Base-by-base conservation (phyloP, 352 stramenopile genomes). In the Blastocystis sp. region DNA sequence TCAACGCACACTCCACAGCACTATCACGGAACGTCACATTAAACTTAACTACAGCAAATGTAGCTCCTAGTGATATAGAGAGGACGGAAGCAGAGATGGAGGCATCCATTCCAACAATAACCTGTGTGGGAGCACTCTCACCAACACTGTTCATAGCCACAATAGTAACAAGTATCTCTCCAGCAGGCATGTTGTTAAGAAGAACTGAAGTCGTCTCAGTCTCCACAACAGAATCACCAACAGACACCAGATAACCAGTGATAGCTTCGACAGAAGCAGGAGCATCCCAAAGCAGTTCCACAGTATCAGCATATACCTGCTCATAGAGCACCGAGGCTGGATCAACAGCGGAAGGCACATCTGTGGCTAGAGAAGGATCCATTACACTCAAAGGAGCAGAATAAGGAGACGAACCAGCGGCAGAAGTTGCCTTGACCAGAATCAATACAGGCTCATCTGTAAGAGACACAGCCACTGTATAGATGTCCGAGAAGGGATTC, bases 1-100 rank as follows among this genome's bases (percentile, higher is more conserved):
- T 81, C 35, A 81, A 27, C 44, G 42, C 42, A 51, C 70, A 81
- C 70, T 81, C 70, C 42, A 81, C 70, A 4, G 42, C 51, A n/a
- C 35, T 27, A 22, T 60, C 70, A 7, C 17, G 22, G 70, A 64
- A 81, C 17, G 35, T 42, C 42, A 81, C 70, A 3, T 24, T 0
- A 44, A 81, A 81, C 44, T 27, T 60, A 0, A 54, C 70, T 19
- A 81, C 51, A 2, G 70, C 70, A 27, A 62, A 60, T 11, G 70
- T 66, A 54, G 70, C 70, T 27, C 70, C 51, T 7, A 44, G 24
- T 22, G 44, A 44, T 56, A 81, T 44, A 4, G 4, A 30, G 13
- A 15, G 0, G n/a, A 81, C 22, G 2, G 15, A 22, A 17, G 70
- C 70, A 5, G 70, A n/a, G 70, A 81, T 81, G 4, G 19, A n/a